Evolutionary conservation across 2,329 filamentous ascomycete species (phyloP).

Genomic region (Penicillium sp.): DNA sequence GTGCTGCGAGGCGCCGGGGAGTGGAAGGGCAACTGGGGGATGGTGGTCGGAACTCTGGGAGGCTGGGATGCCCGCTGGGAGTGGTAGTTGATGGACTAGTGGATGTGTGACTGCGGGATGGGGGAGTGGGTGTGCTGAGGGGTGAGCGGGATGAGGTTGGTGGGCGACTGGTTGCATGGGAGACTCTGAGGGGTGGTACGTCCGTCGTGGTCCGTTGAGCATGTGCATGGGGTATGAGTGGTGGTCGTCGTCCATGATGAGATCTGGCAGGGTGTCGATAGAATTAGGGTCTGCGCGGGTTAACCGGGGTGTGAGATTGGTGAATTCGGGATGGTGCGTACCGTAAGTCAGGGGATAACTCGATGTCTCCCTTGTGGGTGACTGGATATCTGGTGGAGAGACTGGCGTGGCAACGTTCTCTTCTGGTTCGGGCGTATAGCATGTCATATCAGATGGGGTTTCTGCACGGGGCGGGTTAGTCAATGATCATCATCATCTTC

Average conservation of each 20-base stretch:
- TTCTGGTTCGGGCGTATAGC: conserved; percentile 41
- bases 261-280: conserved; percentile 32
- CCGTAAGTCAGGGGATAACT: conserved; percentile 19
- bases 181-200: conserved; percentile 21
- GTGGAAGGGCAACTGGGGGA: neutral
- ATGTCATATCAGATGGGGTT: conserved; percentile 45
- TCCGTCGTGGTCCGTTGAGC: conserved; percentile 12
- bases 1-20: neutral
- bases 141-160: neutral
- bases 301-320: neutral
- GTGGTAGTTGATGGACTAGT: neutral
- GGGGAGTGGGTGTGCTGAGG: neutral
- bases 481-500: neutral
- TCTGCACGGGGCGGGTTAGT: conserved; percentile 23
- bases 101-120: neutral
- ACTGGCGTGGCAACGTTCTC: conserved; percentile 35
- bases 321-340: neutral
- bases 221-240: conserved; percentile 25
- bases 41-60: conserved; percentile 4
- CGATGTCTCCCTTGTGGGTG: conserved; percentile 31
- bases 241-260: conserved; percentile 33
- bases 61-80: neutral
- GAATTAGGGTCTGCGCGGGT: conserved; percentile 27
- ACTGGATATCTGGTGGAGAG: conserved; percentile 35
- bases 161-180: conserved; percentile 4